Base-by-base conservation (phyloP, 371 early-diverging fungal species). In the Syncephalis fuscata region DNA sequence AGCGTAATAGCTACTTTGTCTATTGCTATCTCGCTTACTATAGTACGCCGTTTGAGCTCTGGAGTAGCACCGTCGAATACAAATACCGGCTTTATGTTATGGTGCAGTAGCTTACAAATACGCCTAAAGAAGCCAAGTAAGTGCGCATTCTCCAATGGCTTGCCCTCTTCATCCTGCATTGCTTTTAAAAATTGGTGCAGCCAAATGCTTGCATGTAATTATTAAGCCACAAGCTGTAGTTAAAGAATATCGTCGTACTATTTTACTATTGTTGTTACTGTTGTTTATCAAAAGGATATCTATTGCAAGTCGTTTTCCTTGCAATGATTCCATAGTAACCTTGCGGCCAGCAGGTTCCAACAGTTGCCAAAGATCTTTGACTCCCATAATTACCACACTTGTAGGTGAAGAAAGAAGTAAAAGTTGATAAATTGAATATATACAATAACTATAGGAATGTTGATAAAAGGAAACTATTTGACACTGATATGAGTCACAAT, bases 21-120 rank as follows among this genome's bases (percentile, higher is more conserved):
- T 22, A 20, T 46, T 15, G 19, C 11, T 22, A n/a, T 5, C 23
- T 21, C n/a, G 53, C 71, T 64, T 62, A 78, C 82, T 46, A 90
- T 76, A 0, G 91, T 88, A 14, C 52, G 45, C 15, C 81, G 65
- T 61, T 96, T 96, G 26, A 96, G 59, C 22, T 71, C 67, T 14
- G 96, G 94, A 1, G 85, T 77, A 3, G 73, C 80, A 4, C 96
- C 95, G 66, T 95, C 96, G 72, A 91, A 95, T 14, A 95, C 89
- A 76, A 94, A 93, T 1, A 98, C 76, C 2, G 97, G 98, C 45
- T 73, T 76, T 38, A 98, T 82, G 16, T 85, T 82, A 61, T 78
- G 85, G 60, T 80, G 91, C 17, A 99, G 60, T 1, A 99, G 66
- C 65, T 97, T 96, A 60, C 90, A 85, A 19, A 98, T 77, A 45